These are phyloP conservation scores for Termitomyces eurrhizus DNA, from an alignment of 768 basidiomycete genomes.

Conservation along the genomic window DNA sequence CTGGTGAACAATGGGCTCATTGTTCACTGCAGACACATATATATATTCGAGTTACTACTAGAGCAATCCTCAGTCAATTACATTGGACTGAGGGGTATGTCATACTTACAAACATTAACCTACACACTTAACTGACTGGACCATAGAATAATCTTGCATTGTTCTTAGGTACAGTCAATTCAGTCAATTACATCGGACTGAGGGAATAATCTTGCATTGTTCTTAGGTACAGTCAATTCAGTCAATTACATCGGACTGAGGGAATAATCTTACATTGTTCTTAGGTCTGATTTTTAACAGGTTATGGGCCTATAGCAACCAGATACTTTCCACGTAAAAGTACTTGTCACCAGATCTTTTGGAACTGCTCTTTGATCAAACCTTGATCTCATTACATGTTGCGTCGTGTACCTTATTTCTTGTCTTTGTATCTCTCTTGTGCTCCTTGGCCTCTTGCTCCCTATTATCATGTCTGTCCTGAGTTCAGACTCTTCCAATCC, in stretches of 20 bases:
- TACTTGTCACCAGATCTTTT: not conserved
- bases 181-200: not conserved
- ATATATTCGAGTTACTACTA: too few relatives aligned
- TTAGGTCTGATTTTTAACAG: not conserved
- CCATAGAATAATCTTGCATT: not conserved
- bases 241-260: not conserved
- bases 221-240: not conserved
- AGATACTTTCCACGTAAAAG: not conserved
- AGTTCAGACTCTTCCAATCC: too few relatives aligned
- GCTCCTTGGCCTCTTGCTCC: too few relatives aligned
- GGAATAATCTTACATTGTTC: not conserved
- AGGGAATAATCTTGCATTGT: not conserved
- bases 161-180: too few relatives aligned
- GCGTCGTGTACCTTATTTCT: not conserved
- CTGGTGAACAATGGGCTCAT: too few relatives aligned
- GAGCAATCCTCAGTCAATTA: too few relatives aligned
- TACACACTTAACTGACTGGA: not conserved
- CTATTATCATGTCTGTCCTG: too few relatives aligned
- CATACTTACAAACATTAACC: too few relatives aligned
- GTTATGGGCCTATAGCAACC: not conserved
- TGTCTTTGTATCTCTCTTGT: not conserved
- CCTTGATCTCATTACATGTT: too few relatives aligned
- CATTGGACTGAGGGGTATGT: too few relatives aligned
- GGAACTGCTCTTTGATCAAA: not conserved
- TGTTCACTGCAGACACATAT: too few relatives aligned